Evolutionary conservation across 768 basidiomycete species (phyloP).

Genomic region (Tricholoma saponaceum): DNA sequence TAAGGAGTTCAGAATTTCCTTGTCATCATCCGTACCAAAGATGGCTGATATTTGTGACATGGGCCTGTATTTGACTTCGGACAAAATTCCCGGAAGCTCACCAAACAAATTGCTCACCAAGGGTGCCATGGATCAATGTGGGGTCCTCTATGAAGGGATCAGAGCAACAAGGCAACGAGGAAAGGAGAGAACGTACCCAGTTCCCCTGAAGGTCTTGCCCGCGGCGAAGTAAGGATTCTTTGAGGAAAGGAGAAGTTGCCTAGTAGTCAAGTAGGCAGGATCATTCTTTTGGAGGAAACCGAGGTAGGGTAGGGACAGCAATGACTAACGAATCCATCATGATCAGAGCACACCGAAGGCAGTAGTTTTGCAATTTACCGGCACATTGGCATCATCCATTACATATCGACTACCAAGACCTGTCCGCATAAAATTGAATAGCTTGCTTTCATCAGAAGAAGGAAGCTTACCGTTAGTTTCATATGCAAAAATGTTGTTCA

Average conservation of each 20-base stretch:
- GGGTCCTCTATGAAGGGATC: slow-evolving; percentile 51
- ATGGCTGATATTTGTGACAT: slow-evolving; percentile 78
- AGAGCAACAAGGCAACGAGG: background rate
- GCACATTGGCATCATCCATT: slow-evolving; percentile 87
- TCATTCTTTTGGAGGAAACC: slow-evolving; percentile 65
- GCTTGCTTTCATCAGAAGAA: background rate
- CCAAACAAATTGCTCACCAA: slow-evolving; percentile 38
- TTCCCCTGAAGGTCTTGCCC: slow-evolving; percentile 61
- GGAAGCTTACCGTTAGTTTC: slow-evolving; percentile 59
- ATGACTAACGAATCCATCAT: slow-evolving; percentile 39
- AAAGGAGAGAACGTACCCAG: slow-evolving; percentile 47
- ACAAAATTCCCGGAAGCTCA: background rate
- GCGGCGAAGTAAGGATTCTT: slow-evolving; percentile 68
- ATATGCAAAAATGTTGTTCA: slow-evolving; percentile 68
- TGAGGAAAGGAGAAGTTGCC: slow-evolving; percentile 54
- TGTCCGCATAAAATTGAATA: slow-evolving; percentile 15
- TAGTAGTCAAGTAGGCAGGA: slow-evolving; percentile 60
- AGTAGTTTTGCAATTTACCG: slow-evolving; percentile 38
- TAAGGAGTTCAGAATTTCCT: slow-evolving; percentile 58
- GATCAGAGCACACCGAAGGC: background rate
- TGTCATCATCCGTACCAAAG: slow-evolving; percentile 70
- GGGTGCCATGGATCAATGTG: slow-evolving; percentile 72
- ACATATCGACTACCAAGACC: slow-evolving; percentile 69
- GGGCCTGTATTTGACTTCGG: slow-evolving; percentile 41
- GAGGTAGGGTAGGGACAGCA: slow-evolving; percentile 76